A percentile compares a stretch with the other conserved stretches of the same genome.
phyloP scores from a whole-genome alignment of 495 filamentous ascomycete species.

The Penicillium chermesinum region DNA sequence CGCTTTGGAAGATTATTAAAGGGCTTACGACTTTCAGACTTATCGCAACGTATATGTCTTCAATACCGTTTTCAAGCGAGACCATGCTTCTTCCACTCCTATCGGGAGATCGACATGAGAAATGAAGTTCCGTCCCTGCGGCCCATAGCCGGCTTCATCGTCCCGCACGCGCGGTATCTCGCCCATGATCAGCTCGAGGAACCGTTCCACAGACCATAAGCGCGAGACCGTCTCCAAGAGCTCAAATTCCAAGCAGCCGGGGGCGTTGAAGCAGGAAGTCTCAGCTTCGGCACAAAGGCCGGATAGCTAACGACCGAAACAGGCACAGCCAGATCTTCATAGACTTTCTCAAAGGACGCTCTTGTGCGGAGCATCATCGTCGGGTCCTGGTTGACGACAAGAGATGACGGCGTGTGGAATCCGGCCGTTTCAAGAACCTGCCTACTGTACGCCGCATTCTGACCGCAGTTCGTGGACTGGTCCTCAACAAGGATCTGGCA shows the following conservation, averaged over 20 bases:
- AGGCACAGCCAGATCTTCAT: constrained; percentile 4
- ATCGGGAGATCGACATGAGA: constrained; percentile 29
- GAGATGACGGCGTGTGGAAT: constrained; percentile 6
- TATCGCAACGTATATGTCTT: not conserved
- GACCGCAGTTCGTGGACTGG: constrained; percentile 34
- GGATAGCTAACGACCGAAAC: constrained; percentile 30
- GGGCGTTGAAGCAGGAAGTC: not conserved
- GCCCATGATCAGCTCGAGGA: constrained; percentile 26
- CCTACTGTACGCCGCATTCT: constrained; percentile 25
- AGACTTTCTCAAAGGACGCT: constrained; percentile 31
- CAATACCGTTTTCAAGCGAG: constrained; percentile 1
- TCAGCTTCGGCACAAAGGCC: constrained; percentile 23
- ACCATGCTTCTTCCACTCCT: constrained; percentile 27
- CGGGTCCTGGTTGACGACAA: constrained; percentile 34
- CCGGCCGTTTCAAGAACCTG: constrained; percentile 23
- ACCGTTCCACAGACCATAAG: constrained; percentile 24
- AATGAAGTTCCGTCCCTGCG: constrained; percentile 32
- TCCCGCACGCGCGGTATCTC: constrained; percentile 33
- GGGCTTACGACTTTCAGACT: too few relatives aligned
- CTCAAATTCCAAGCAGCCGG: not conserved
- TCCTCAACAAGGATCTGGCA: constrained; percentile 30
- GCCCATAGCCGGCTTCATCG: constrained; percentile 34
- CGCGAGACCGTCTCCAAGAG: constrained; percentile 5
- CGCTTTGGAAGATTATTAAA: too few relatives aligned
- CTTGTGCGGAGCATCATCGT: constrained; percentile 33